Evolutionary conservation across 1,284 basidiomycete genomes (phyloP).

Genomic region (Coniferiporia weirii): DNA sequence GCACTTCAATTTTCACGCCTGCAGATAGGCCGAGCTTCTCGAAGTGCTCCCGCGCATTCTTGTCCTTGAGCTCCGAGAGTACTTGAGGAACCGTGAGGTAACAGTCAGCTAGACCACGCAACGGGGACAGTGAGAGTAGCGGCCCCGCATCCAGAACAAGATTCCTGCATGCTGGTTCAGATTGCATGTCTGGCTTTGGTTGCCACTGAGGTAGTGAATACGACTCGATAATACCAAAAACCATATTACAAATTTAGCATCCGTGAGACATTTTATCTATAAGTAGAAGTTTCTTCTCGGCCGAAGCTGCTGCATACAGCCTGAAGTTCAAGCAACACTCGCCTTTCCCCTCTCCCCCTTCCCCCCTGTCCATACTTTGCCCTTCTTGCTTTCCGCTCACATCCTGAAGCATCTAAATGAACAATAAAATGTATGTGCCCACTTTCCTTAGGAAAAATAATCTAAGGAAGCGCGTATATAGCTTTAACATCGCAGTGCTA

Average conservation of each 20-base stretch:
- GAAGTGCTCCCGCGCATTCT: conserved; percentile 80
- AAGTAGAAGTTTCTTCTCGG: background rate
- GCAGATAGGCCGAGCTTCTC: conserved; percentile 67
- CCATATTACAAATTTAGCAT: background rate
- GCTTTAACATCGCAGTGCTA: conserved; percentile 84
- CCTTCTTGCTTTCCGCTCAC: background rate
- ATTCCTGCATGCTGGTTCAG: conserved; percentile 55
- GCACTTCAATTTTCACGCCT: conserved; percentile 73
- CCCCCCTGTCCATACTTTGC: background rate
- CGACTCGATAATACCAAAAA: background rate
- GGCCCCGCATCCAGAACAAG: conserved; percentile 92
- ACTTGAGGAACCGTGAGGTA: conserved; percentile 90
- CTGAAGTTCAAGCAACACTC: background rate
- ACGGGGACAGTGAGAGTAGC: conserved; percentile 78
- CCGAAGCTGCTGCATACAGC: background rate
- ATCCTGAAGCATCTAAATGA: conserved; percentile 27
- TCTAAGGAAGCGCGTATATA: conserved; percentile 27
- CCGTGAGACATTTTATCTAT: background rate
- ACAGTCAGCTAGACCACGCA: conserved; percentile 76
- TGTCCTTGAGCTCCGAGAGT: conserved; percentile 83
- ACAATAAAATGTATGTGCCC: conserved; percentile 35
- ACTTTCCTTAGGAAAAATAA: background rate
- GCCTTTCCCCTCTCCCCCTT: background rate
- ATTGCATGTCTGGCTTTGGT: conserved; percentile 1
- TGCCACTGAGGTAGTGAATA: background rate